These are phyloP conservation scores for Chimonanthus praecox DNA, from an alignment of 164 flowering plant species.

Conservation along the genomic window DNA sequence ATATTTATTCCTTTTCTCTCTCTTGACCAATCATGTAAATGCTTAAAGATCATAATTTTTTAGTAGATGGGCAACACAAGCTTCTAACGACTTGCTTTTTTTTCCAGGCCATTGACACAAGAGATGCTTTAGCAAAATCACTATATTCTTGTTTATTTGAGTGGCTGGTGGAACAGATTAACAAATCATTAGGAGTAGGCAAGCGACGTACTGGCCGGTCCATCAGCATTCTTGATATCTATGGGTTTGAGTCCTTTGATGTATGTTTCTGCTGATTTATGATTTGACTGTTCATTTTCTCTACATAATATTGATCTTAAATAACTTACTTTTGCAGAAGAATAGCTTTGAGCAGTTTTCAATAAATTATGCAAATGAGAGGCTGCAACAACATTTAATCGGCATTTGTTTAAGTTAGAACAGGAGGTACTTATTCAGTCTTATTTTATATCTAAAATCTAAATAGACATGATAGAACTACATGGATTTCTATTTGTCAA, in stretches of 20 bases:
- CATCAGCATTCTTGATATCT: constrained; percentile 97
- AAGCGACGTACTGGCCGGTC: constrained; percentile 90
- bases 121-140: constrained; percentile 98
- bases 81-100: background rate
- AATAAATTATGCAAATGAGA: constrained; percentile 98
- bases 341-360: constrained; percentile 99
- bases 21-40: background rate
- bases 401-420: constrained; percentile 94
- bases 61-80: background rate
- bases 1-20: no score
- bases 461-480: no score
- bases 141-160: constrained; percentile 93
- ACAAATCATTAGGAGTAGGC: constrained; percentile 88
- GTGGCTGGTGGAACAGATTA: constrained; percentile 94
- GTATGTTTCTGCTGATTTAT: constrained; percentile 30
- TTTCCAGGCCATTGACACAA: constrained; percentile 74
- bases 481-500: no score
- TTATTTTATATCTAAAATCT: background rate
- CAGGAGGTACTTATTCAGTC: constrained; percentile 62
- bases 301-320: background rate
- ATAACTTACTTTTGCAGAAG: constrained; percentile 35
- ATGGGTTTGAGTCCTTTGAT: constrained; percentile 95
- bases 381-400: constrained; percentile 95
- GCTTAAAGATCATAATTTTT: background rate
- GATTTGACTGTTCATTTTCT: background rate